These are phyloP conservation scores for Boletus edulis DNA, from an alignment of 768 basidiomycete species.

Conservation along the genomic window DNA sequence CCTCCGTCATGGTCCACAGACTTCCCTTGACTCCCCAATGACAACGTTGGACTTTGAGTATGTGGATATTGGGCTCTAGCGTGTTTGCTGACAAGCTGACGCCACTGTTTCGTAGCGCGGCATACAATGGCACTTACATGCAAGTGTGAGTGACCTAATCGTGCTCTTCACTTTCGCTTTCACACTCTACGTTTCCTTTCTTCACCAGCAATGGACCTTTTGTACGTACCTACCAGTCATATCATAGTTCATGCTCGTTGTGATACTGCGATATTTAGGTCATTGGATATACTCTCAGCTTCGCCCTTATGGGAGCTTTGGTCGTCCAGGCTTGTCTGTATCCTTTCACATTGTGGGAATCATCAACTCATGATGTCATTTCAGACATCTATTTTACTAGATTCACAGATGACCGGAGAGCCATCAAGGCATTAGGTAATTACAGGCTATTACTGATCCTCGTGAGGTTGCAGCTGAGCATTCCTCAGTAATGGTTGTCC, in stretches of 20 bases:
- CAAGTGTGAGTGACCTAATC: too few relatives aligned
- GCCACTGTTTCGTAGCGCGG: too few relatives aligned
- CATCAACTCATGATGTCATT: background rate
- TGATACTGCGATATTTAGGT: background rate
- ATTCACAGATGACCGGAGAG: conserved; percentile 14
- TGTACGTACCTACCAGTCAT: too few relatives aligned
- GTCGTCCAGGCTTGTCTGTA: background rate
- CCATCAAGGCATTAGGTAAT: conserved; percentile 18
- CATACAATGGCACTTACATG: too few relatives aligned
- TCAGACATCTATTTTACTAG: conserved; percentile 19
- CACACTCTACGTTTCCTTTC: too few relatives aligned
- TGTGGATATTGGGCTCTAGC: background rate
- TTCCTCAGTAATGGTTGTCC: conserved; percentile 4
- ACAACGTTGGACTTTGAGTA: background rate
- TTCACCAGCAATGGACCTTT: too few relatives aligned
- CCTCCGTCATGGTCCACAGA: too few relatives aligned
- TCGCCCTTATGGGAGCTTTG: background rate
- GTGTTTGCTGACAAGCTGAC: too few relatives aligned
- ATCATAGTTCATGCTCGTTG: too few relatives aligned
- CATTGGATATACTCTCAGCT: background rate
- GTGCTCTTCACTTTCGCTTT: too few relatives aligned
- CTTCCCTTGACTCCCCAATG: too few relatives aligned
- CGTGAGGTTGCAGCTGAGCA: background rate
- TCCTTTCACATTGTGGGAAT: background rate
- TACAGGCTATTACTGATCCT: too few relatives aligned